These are phyloP conservation scores for Phialemoniopsis sp. DNA, from an alignment of 2,329 filamentous ascomycete species.

Conservation along the genomic window DNA sequence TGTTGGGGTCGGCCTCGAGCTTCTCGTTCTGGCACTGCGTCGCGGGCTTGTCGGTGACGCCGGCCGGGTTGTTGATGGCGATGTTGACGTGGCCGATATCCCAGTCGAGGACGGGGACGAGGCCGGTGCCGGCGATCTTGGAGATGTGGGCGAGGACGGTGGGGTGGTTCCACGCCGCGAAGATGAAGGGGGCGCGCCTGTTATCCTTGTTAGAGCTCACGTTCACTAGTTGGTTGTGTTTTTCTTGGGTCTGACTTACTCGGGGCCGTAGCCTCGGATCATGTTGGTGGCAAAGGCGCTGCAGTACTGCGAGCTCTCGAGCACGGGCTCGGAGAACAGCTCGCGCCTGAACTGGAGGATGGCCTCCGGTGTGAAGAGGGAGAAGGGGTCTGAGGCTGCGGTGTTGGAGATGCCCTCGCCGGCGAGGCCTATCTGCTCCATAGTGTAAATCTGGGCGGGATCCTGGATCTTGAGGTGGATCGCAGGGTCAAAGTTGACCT, in stretches of 20 bases:
- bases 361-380: slow-evolving; percentile 49
- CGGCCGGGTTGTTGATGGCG: too few species aligned
- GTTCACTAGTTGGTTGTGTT: too few species aligned
- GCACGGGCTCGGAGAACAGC: slow-evolving; percentile 45
- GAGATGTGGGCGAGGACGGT: too few species aligned
- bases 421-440: slow-evolving; percentile 50
- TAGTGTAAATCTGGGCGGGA: slow-evolving; percentile 41
- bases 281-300: slow-evolving; percentile 35
- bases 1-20: too few species aligned
- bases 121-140: too few species aligned
- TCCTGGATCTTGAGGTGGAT: slow-evolving; percentile 43
- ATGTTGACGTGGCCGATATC: too few species aligned
- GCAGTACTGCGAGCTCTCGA: slow-evolving; percentile 42
- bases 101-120: too few species aligned
- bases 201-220: too few species aligned
- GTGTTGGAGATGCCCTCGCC: slow-evolving; percentile 48
- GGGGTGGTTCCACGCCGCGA: slow-evolving; percentile 23
- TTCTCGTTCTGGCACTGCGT: background rate
- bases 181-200: slow-evolving; percentile 54
- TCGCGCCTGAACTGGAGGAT: slow-evolving; percentile 51
- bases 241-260: slow-evolving; percentile 2
- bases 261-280: slow-evolving; percentile 40
- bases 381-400: slow-evolving; percentile 54
- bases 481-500: slow-evolving; percentile 35
- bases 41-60: too few species aligned